Conservation (phyloP, 108 stramenopile species). For the Chaetoceros tenuissimus region DNA sequence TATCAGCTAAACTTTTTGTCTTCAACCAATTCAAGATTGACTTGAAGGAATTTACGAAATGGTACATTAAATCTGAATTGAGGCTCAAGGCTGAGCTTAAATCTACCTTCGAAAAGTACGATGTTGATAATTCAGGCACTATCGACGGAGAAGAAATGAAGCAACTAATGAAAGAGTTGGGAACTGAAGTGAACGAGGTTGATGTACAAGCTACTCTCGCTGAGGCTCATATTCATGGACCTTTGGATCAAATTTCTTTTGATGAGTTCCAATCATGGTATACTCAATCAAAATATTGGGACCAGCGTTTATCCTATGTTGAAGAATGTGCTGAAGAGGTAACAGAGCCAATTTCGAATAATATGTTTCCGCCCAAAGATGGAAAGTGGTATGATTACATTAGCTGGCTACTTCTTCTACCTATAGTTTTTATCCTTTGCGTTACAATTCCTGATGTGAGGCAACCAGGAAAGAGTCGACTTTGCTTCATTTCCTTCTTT, state of each 20-base stretch:
- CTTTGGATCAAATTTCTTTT: constrained; percentile 28
- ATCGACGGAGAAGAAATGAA: constrained; percentile 56
- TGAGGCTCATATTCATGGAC: constrained; percentile 44
- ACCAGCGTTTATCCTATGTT: constrained; percentile 14
- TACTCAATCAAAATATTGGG: constrained; percentile 22
- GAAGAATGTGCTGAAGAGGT: constrained; percentile 30
- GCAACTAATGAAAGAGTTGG: constrained; percentile 40
- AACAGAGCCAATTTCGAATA: constrained; percentile 20
- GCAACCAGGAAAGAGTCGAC: constrained; percentile 35
- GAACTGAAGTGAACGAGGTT: constrained; percentile 38
- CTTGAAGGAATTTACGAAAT: constrained; percentile 54
- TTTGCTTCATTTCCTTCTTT: constrained; percentile 46
- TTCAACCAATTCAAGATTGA: constrained; percentile 27
- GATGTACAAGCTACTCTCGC: constrained; percentile 52
- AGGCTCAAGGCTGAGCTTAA: constrained; percentile 36
- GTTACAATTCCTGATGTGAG: constrained; percentile 50
- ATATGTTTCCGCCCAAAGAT: constrained; percentile 12
- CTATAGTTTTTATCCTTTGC: constrained; percentile 30
- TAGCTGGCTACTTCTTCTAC: constrained; percentile 29
- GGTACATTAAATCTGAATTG: constrained; percentile 62
- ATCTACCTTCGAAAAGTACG: constrained; percentile 55
- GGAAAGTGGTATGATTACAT: constrained; percentile 12
- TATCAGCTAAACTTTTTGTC: background rate
- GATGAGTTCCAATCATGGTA: constrained; percentile 46
- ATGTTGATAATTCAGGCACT: constrained; percentile 57